Evolutionary conservation across 1,284 basidiomycete genomes (phyloP), one percentile per base, ranked within the genome.

Genomic region (Dichomitus squalens): DNA sequence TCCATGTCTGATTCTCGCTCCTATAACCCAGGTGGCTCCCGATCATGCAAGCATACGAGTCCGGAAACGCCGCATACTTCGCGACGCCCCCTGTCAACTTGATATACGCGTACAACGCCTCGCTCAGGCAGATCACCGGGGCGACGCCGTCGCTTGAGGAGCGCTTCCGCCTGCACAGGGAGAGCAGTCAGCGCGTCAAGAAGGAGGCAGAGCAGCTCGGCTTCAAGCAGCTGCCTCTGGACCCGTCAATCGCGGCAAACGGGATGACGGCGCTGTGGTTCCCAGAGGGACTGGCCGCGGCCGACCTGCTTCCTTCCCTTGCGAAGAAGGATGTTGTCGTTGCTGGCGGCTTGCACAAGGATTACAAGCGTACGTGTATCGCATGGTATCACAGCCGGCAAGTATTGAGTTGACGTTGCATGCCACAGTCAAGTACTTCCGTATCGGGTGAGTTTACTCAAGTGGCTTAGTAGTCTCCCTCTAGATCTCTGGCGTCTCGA

Each of bases 31-130:
- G 87, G 66, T 97, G 95, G 95, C 78, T 96, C 41, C 95, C 95
- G 0, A 87, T 98, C 70, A 97, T 97, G 95, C 84, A 87, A 66
- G 88, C 90, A 1, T 98, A 97, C 73, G 92, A 93, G 76, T 72
- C 74, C 54, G 88, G 88, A 55, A 74, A 74, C 9, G 76, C 91
- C 0, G 87, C 87, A 27, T 97, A 97, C 80, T 97, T 97, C 73
- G 95, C 95, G n/a, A 97, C 95, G 1, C 95, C 90, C 8, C 93
- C 94, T 12, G 93, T 96, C 61, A 96, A 98, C 77, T 86, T 98
- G 64, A 86, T 99, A 70, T 93, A 95, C 75, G 93, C 96, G 0
- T 92, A 94, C 72, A 85, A 92, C 71, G 80, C 85, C 27, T 92
- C 94, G 9, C 84, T 99, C 55, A 79, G 78, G 49, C 79, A 83